Conservation (phyloP, 306 rosid genomes). For the Citrullus colocynthis region DNA sequence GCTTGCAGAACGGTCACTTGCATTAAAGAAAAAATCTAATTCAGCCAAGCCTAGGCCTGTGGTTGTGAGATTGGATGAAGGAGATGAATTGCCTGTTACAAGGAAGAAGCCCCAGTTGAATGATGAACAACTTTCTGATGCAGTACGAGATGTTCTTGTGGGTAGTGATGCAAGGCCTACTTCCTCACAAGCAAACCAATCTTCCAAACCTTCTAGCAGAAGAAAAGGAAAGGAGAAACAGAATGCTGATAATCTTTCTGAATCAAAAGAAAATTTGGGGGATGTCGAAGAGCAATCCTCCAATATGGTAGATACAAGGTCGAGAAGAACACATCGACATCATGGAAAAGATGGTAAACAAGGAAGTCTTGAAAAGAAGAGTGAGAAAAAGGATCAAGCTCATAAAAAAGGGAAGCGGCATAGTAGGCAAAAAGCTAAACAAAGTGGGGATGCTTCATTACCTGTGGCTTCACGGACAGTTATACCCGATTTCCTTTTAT, state of each 20-base stretch:
- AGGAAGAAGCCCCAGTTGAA: slow-evolving; percentile 35
- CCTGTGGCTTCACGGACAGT: slow-evolving; percentile 53
- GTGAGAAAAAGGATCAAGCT: slow-evolving; percentile 38
- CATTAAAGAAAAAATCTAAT: slow-evolving; percentile 55
- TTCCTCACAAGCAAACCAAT: slow-evolving; percentile 22
- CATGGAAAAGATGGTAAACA: slow-evolving; percentile 45
- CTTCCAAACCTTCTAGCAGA: slow-evolving; percentile 36
- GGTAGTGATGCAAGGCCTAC: slow-evolving; percentile 32
- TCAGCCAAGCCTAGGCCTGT: slow-evolving; percentile 74
- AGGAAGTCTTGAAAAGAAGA: slow-evolving; percentile 32
- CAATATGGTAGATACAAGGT: slow-evolving; percentile 27
- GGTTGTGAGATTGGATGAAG: slow-evolving; percentile 82
- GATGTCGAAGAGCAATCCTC: slow-evolving; percentile 36
- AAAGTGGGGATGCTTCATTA: slow-evolving; percentile 46
- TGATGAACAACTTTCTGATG: slow-evolving; percentile 59
- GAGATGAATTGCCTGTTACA: slow-evolving; percentile 34
- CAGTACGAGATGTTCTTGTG: slow-evolving; percentile 50
- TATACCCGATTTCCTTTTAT: slow-evolving; percentile 88
- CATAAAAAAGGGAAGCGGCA: slow-evolving; percentile 41
- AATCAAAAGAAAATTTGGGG: slow-evolving; percentile 43
- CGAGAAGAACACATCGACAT: slow-evolving; percentile 36
- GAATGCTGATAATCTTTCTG: slow-evolving; percentile 21
- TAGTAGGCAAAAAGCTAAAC: slow-evolving; percentile 47
- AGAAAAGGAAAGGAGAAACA: slow-evolving; percentile 58
- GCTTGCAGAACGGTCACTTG: slow-evolving; percentile 61